Evolutionary conservation across 805 yeast genomes (phyloP), one percentile per base, ranked within the genome.

Genomic region (Candida chilensis): DNA sequence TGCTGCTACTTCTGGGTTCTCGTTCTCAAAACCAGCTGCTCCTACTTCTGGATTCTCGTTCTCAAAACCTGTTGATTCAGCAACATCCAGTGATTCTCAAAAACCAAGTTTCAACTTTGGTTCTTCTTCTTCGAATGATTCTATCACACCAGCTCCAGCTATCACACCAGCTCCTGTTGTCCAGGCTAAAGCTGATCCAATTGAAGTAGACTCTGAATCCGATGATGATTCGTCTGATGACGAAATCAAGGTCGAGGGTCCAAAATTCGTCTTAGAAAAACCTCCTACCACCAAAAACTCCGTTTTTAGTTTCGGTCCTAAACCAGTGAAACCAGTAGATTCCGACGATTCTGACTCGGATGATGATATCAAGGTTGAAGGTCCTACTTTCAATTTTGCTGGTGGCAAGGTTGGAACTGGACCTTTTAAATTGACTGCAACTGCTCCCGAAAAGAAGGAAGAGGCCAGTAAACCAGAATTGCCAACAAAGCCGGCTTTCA

Each of bases 341-440:
- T 18, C 27, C 10, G 12, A 29, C 3, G 75, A 67, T 31, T 57
- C 68, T 1, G 78, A 71, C 27, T 63, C 72, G 1, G 83, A 75
- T 20, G 74, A 75, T 14, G 82, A 75, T 21, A 52, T 77, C 16
- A 78, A 76, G 46, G 68, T 80, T 17, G 72, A 82, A 50, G 94
- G 94, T 1, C 94, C 94, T 14, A 53, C 63, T 10, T 84, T 84
- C 48, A 66, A 48, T 4, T 60, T 62, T 41, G 42, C 50, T 8
- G 6, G 14, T 5, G 12, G 15, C 21, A 47, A 44, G 31, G 27
- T 35, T 12, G 27, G 34, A 4, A 13, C 13, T 8, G 36, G 52
- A 24, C 54, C 41, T 8, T 57, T 57, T 36, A 52, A 45, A 27
- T 41, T 54, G 10, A 37, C 46, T 8, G 14, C 26, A 3, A 16